Base-by-base conservation (phyloP, 2,329 filamentous ascomycete genomes). In the Ophiostoma quercus region DNA sequence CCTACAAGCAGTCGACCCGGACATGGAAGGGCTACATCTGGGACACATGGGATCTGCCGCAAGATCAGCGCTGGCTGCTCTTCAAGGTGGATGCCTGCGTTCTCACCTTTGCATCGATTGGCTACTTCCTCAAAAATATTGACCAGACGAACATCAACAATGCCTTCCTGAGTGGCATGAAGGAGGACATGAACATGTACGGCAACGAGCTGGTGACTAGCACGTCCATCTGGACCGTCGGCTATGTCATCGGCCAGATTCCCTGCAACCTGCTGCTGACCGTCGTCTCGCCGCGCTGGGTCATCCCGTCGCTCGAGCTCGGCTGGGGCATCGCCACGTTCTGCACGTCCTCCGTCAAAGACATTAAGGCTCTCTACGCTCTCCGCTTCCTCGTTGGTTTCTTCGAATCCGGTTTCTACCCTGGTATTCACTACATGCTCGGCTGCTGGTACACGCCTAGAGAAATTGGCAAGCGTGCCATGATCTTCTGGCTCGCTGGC, bases 391-490 rank as follows among this genome's bases (percentile, higher is more conserved):
- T 86, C 62, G 80, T 87, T 39, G 85, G 85, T 65, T 75, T 85
- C 0, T 82, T 86, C 57, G 85, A 87, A 63, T 63, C 68, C 76
- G 3, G 83, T 0, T 85, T 85, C 66, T 84, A 83, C 65, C 85
- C 85, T 0, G 85, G 85, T 34, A 81, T 86, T 62, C 80, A 82
- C 71, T 82, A 81, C 70, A 77, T 82, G 68, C 77, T 82, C 2
- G 80, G 81, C 7, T 79, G 84, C 0, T 89, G 87, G 87, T 89
- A 89, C 73, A 88, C 83, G 0, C 81, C 82, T 19, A 79, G 80
- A 14, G 87, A 90, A 71, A 81, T 90, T 0, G 87, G 85, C 0
- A 90, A 89, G 75, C 82, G 88, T 1, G 85, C 82, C 3, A 87
- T 85, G 66, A 84, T 90, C 67, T 90, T 90, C 74, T 88, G 85